Percentiles rank a stretch among this genome's conserved stretches.
phyloP scores from a whole-genome alignment of 2,329 filamentous ascomycete species.

The Hymenoscyphus occultus region DNA sequence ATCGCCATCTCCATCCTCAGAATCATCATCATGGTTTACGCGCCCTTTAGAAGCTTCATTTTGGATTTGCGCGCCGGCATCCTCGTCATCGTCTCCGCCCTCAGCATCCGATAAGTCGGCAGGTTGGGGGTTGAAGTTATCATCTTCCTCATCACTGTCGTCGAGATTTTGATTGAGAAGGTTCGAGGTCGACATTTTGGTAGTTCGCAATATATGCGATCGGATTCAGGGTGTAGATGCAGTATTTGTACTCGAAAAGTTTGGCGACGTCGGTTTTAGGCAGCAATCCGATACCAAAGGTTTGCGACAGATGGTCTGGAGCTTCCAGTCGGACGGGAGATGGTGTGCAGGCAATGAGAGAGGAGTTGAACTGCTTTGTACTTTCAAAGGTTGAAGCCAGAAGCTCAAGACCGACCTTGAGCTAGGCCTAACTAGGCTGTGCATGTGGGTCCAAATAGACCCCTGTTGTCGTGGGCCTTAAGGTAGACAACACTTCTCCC shows the following conservation, averaged over 20 bases:
- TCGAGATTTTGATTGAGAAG: constrained; percentile 37
- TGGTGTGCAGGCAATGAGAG: background rate
- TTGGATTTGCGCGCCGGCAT: constrained; percentile 29
- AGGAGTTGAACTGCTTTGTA: constrained; percentile 7
- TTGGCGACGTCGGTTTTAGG: constrained; percentile 7
- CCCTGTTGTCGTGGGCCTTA: background rate
- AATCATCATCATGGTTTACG: constrained; percentile 44
- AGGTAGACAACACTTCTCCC: background rate
- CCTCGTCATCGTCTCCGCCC: constrained; percentile 38
- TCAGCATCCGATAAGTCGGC: constrained; percentile 73
- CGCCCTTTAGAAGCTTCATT: constrained; percentile 31
- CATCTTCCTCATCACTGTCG: constrained; percentile 67
- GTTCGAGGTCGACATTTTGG: constrained; percentile 32
- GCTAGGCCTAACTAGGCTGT: background rate
- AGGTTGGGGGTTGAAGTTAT: constrained; percentile 83
- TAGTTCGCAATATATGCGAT: constrained; percentile 9
- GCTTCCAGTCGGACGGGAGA: background rate
- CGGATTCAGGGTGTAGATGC: constrained; percentile 4
- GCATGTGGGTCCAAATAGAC: background rate
- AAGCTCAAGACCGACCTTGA: background rate
- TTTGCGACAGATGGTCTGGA: background rate
- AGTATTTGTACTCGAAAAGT: constrained; percentile 18
- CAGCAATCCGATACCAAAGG: constrained; percentile 6
- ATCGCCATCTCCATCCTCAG: constrained; percentile 38
- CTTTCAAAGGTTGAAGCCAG: constrained; percentile 7